These are phyloP conservation scores for Omphalea diandra DNA, from an alignment of 441 rosid genomes.

Conservation along the genomic window DNA sequence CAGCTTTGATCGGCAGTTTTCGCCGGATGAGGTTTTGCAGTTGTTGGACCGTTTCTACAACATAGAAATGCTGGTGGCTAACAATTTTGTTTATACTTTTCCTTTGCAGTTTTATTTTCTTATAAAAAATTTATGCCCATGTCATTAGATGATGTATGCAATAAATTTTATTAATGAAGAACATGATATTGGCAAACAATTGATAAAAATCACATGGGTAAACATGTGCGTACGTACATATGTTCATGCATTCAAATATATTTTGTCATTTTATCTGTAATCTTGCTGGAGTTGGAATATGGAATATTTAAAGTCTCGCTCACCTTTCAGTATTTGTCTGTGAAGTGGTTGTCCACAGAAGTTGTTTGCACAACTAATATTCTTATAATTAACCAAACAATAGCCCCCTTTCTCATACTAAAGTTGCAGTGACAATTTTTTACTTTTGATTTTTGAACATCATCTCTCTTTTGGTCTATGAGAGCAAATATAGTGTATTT, in stretches of 20 bases:
- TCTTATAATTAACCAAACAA: background rate
- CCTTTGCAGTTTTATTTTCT: background rate
- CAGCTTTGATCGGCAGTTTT: slow-evolving; percentile 83
- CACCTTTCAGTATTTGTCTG: background rate
- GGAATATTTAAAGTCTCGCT: background rate
- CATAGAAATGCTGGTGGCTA: slow-evolving; percentile 83
- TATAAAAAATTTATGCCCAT: background rate
- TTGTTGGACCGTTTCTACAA: slow-evolving; percentile 90
- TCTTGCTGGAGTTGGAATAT: background rate
- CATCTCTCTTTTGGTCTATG: background rate
- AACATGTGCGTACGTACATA: background rate
- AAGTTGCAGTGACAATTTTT: background rate
- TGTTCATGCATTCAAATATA: background rate
- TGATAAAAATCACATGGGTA: background rate
- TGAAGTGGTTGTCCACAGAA: background rate
- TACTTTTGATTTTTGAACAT: background rate
- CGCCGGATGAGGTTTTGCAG: slow-evolving; percentile 87
- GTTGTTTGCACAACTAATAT: no score
- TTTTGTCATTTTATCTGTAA: no score
- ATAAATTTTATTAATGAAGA: background rate
- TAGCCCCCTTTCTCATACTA: background rate
- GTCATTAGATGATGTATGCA: background rate
- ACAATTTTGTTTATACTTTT: background rate
- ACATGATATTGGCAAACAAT: background rate
- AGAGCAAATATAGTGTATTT: background rate